phyloP scores from a whole-genome alignment of 2,329 filamentous ascomycete genomes.

The Exutisphaerella laricina region DNA sequence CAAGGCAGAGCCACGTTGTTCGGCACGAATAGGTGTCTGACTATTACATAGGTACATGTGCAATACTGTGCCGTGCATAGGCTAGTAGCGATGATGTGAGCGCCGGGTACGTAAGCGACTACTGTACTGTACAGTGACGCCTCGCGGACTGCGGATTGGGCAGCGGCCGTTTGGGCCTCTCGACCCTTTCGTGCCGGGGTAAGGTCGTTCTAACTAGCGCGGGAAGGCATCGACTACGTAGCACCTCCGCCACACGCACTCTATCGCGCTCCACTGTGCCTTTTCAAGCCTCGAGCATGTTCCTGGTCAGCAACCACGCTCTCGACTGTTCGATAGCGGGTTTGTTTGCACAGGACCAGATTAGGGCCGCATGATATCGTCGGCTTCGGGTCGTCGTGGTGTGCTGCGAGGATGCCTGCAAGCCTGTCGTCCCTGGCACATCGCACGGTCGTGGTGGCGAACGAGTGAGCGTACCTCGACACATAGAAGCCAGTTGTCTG shows the following conservation, averaged over 20 bases:
- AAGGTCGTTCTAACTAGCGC: too few species aligned
- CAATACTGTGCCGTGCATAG: too few species aligned
- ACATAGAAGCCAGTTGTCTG: background rate
- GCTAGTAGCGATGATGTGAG: background rate
- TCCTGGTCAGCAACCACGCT: background rate
- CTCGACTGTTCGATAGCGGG: conserved; percentile 2
- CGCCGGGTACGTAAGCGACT: background rate
- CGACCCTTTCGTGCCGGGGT: background rate
- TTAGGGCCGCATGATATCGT: background rate
- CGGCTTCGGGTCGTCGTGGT: background rate
- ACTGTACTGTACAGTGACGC: background rate
- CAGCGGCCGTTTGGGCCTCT: background rate
- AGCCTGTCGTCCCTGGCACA: background rate
- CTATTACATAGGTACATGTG: too few species aligned
- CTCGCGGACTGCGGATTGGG: conserved; percentile 4
- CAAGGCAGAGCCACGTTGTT: conserved; percentile 2
- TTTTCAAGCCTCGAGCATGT: background rate
- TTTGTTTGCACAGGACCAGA: background rate
- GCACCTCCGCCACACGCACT: conserved; percentile 1
- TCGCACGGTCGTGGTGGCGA: background rate
- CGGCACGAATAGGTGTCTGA: background rate
- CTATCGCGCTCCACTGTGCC: background rate
- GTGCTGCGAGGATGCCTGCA: background rate
- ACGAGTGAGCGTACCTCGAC: background rate
- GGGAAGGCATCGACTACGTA: too few species aligned